Percentiles rank a stretch among this genome's conserved stretches.
phyloP scores from a whole-genome alignment of 2,329 filamentous ascomycete genomes.

The Leptodontidium sp. region DNA sequence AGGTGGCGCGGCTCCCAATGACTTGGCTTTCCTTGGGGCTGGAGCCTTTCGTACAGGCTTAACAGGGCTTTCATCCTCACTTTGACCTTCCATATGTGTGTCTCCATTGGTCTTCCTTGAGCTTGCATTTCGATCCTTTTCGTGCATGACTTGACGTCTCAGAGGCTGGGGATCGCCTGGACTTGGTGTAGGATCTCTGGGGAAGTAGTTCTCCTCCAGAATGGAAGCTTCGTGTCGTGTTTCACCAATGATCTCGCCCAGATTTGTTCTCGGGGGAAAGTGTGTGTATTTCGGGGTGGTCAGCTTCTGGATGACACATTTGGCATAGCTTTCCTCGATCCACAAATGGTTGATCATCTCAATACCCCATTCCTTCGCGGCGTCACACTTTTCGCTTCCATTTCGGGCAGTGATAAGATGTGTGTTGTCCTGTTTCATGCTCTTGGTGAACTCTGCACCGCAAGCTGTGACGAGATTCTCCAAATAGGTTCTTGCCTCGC shows the following conservation, averaged over 20 bases:
- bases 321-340: slow-evolving; percentile 97
- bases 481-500: slow-evolving; percentile 90
- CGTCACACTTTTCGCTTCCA: slow-evolving; percentile 90
- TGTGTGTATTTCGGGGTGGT: slow-evolving; percentile 81
- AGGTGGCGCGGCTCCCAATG: slow-evolving; percentile 21
- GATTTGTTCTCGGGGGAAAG: slow-evolving; percentile 88
- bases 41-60: slow-evolving; percentile 23
- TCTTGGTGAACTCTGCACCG: slow-evolving; percentile 91
- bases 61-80: slow-evolving; percentile 29
- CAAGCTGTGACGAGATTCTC: slow-evolving; percentile 88
- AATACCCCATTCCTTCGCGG: slow-evolving; percentile 91
- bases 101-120: slow-evolving; percentile 28
- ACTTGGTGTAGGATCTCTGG: slow-evolving; percentile 50
- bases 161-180: slow-evolving; percentile 57
- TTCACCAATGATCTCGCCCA: slow-evolving; percentile 91
- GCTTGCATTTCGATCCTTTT: slow-evolving; percentile 49
- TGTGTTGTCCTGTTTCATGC: slow-evolving; percentile 93
- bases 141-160: slow-evolving; percentile 55
- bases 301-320: slow-evolving; percentile 78
- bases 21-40: slow-evolving; percentile 23
- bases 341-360: slow-evolving; percentile 93
- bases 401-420: slow-evolving; percentile 92
- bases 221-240: slow-evolving; percentile 75
- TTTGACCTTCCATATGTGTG: slow-evolving; percentile 24
- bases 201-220: slow-evolving; percentile 72